Evolutionary conservation across 768 basidiomycete genomes (phyloP), one percentile per base, ranked within the genome.

Genomic region (Botryobasidium botryosum): DNA sequence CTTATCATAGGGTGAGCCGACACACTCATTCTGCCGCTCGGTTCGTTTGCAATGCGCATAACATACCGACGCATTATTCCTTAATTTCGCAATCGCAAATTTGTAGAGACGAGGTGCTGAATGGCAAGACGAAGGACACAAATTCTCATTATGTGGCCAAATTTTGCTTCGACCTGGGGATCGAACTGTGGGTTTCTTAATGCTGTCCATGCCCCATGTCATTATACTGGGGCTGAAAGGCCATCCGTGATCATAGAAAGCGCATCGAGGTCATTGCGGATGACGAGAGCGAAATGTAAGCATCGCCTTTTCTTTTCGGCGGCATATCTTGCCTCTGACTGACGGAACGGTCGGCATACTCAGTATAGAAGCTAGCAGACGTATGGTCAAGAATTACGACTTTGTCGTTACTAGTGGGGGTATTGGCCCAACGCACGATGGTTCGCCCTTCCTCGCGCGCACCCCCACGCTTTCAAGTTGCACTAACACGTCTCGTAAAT

Each of bases 181-280:
- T 48, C 27, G 46, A 48, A 20, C 35, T 48, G 47, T 44, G 43
- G 5, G 43, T 12, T 12, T 39, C 38, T 13, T 39, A 12, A 23
- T 23, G 20, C 38, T 13, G 10, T 39, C 10, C 12, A 39, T 10
- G 38, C 10, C 10, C 38, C 21, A 10, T 20, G 20, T 10, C 6
- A 26, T 3, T 4, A n/a, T 21, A 35, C 8, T 5, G 4, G n/a
- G 28, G 27, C 23, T n/a, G 15, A n/a, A n/a, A n/a, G n/a, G n/a
- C n/a, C 25, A 15, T 10, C 10, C 31, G 25, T 46, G 53, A 50
- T 45, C 45, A 5, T 57, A 88, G 82, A 52, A 85, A 84, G 60
- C 74, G 82, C 35, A 74, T 92, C 57, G 88, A 96, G 55, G 87
- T 92, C 46, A 79, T 97, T 36, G 67, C 90, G 1, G 91, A 96